Base-by-base conservation (phyloP, 169 alveolate species). In the Cryptosporidium ubiquitum region DNA sequence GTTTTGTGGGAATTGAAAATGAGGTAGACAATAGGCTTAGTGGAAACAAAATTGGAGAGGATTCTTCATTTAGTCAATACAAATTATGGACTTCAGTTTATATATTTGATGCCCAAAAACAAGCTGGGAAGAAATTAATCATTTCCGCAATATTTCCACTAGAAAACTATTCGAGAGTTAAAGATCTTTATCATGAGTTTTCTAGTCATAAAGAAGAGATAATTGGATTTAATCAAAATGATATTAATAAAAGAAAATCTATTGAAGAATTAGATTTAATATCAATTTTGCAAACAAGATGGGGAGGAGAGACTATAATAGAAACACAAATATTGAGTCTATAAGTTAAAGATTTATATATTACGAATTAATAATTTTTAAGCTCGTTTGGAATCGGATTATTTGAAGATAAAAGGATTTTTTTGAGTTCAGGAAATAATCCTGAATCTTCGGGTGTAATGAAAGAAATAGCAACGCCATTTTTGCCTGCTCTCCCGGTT, bases 401-500 rank as follows among this genome's bases (percentile, higher is more conserved):
- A 40, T 93, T 96, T 39, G 98, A 95, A 66, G 97, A 94, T 26
- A 95, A 39, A 52, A 97, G 94, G 85, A 91, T 96, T 84, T 96
- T 97, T 74, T 92, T 95, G 57, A 98, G 92, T 91, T 97, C 99
- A 64, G 94, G 95, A 94, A 95, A 96, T 57, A 96, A n/a, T 39
- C 75, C 95, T 26, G 96, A 91, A 84, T 98, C 98, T n/a, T 95
- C 97, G 44, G 94, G 97, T 1, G 99, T 96, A 14, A 97, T 86
- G 55, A 98, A 96, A 12, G 99, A 96, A 6, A 96, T 95, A 7
- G 99, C 99, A 84, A 95, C 86, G 3, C 99, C 99, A 91, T 95
- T 95, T 71, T 96, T 95, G 5, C 99, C 99, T 1, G 99, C 99
- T 55, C 99, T 95, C 9, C 99, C 99, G 1, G 99, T 98, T 64